Evolutionary conservation across 2,329 filamentous ascomycete genomes (phyloP).

Genomic region (Alternaria sp.): DNA sequence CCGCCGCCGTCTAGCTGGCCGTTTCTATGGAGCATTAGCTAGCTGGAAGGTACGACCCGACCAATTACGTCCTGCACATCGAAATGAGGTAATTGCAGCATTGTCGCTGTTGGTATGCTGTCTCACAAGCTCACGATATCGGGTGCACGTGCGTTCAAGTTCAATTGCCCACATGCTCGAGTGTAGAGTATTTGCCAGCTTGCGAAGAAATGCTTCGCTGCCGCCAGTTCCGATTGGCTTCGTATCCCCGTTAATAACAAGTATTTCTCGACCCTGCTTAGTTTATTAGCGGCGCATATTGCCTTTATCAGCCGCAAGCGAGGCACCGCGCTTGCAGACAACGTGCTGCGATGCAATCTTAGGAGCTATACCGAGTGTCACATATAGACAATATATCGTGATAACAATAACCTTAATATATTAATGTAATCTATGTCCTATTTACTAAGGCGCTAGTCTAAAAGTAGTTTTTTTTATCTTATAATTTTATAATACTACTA

Average conservation of each 20-base stretch:
- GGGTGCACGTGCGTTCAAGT: neutral
- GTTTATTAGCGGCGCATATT: neutral
- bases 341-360: neutral
- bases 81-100: neutral
- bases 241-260: neutral
- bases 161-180: neutral
- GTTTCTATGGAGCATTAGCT: neutral
- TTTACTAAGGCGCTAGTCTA: no score
- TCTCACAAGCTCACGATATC: neutral
- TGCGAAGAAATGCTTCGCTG: neutral
- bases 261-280: neutral
- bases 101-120: neutral
- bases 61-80: neutral
- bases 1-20: neutral
- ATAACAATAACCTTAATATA: no score
- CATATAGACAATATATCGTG: conserved; percentile 4
- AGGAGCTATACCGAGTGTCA: neutral
- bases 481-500: no score
- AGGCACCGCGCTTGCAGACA: neutral
- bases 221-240: conserved; percentile 10
- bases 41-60: neutral
- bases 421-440: no score
- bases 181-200: neutral
- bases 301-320: neutral
- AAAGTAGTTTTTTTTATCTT: no score